Conservation (phyloP, 176 grass and related monocot genomes). For the Oryza brachyantha region DNA sequence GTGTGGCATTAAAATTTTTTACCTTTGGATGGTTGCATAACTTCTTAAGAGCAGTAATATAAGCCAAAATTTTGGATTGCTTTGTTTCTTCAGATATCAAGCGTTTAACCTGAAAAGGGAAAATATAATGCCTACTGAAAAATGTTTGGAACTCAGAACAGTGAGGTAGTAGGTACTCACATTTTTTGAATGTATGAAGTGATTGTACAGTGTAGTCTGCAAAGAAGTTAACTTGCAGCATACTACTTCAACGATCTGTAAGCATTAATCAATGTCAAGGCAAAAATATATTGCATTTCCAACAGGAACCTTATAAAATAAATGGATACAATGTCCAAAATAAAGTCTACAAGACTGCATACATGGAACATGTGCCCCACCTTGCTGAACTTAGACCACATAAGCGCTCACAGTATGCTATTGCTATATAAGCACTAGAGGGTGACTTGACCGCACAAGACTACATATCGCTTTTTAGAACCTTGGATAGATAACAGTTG, state of each 20-base stretch:
- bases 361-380: neutral
- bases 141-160: constrained; percentile 1
- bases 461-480: neutral
- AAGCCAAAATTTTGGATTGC: constrained; percentile 87
- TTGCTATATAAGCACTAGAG: neutral
- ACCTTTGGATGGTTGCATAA: constrained; percentile 99
- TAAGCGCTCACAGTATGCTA: neutral
- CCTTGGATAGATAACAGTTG: neutral
- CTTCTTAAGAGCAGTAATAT: constrained; percentile 97
- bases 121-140: constrained; percentile 20
- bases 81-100: constrained; percentile 81
- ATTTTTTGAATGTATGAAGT: constrained; percentile 99
- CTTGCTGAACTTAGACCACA: neutral
- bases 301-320: neutral
- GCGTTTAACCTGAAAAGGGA: constrained; percentile 63
- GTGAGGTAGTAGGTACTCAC: constrained; percentile 48
- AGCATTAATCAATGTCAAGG: constrained; percentile 34
- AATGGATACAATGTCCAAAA: neutral
- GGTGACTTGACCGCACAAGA: neutral
- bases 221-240: constrained; percentile 92
- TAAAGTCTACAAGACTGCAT: neutral
- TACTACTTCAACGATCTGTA: constrained; percentile 93
- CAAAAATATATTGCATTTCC: neutral
- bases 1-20: constrained; percentile 33
- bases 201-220: constrained; percentile 79